Evolutionary conservation across 192 early-diverging fungal species (phyloP), one percentile per base, ranked within the genome.

Genomic region (Podila horticola): DNA sequence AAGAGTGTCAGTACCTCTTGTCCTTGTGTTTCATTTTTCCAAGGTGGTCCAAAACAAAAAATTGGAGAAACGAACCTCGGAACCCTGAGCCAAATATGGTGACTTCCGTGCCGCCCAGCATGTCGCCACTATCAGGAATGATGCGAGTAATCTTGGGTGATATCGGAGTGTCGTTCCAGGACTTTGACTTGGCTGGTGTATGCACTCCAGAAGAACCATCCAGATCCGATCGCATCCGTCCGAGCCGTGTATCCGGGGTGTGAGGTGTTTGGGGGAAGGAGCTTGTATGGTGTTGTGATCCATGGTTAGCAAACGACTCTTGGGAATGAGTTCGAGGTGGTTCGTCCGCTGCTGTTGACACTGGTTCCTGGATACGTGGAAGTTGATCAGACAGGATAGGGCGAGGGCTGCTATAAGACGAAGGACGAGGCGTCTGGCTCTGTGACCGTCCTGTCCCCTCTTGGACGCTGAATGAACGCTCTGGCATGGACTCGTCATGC

Each of bases 81-180:
- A 81, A 81, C 34, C 77, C 77, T 24, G 71, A 69, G 22, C 77
- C 77, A 73, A 81, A 81, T 49, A 81, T 64, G 17, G 77, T 81
- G 0, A 81, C 61, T 50, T 81, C 77, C 17, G 77, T 81, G 62
- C 77, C 77, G 48, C 77, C 77, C 13, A 81, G 62, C 77, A 81
- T 81, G 28, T 81, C 77, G 17, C 77, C 77, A 6, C 48, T 66
- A 34, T 81, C 77, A 5, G 77, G 77, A 31, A 81, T 81, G 19
- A 81, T 81, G 62, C 31, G 71, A 7, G 30, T 69, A 28, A 81
- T 81, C 62, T 69, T 81, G 20, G 77, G 77, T 7, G 71, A 38
- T 28, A 45, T 62, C 4, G 57, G n/a, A n/a, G 55, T 50, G 30
- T 73, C 77, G 36, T 67, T 81, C 77, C 70, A 81, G 22, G 77